Percentiles rank a stretch among this genome's conserved stretches.
Conservation (phyloP, 2,329 filamentous ascomycete species). For the Neofusicoccum sp. region DNA sequence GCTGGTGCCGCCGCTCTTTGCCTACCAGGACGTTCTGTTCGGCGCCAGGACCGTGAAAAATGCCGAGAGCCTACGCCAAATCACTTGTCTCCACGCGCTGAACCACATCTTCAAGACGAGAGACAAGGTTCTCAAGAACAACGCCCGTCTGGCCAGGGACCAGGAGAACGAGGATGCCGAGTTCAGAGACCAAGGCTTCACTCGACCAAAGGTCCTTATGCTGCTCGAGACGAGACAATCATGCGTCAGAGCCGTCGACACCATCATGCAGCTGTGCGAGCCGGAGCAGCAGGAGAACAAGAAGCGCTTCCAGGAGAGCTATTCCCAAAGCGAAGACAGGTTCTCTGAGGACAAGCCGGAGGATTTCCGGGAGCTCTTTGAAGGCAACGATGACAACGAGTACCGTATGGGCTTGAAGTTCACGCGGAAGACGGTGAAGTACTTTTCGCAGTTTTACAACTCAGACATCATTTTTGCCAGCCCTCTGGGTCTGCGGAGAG, state of each 20-base stretch:
- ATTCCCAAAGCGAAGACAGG: constrained; percentile 68
- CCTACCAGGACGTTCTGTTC: constrained; percentile 79
- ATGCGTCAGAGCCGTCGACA: constrained; percentile 76
- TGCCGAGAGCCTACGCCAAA: constrained; percentile 66
- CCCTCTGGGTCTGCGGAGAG: constrained; percentile 84
- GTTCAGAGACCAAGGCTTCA: constrained; percentile 91
- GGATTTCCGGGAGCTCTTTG: constrained; percentile 88
- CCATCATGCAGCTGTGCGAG: constrained; percentile 73
- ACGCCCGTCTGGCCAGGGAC: constrained; percentile 72
- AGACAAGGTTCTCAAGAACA: constrained; percentile 91
- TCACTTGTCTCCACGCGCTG: constrained; percentile 79
- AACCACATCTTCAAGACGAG: constrained; percentile 95
- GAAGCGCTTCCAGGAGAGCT: constrained; percentile 86
- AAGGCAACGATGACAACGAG: constrained; percentile 95
- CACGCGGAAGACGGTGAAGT: constrained; percentile 92
- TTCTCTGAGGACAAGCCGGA: constrained; percentile 75
- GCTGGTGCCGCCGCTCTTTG: constrained; percentile 73
- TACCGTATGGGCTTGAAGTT: constrained; percentile 97
- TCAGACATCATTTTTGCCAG: constrained; percentile 94
- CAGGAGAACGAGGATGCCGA: constrained; percentile 66
- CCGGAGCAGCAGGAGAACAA: constrained; percentile 95
- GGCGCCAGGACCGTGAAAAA: constrained; percentile 72
- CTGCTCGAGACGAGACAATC: constrained; percentile 86
- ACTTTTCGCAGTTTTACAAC: constrained; percentile 92
- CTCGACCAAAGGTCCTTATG: constrained; percentile 88